phyloP scores from a whole-genome alignment of 352 stramenopile genomes.

The Phytophthora litchii region DNA sequence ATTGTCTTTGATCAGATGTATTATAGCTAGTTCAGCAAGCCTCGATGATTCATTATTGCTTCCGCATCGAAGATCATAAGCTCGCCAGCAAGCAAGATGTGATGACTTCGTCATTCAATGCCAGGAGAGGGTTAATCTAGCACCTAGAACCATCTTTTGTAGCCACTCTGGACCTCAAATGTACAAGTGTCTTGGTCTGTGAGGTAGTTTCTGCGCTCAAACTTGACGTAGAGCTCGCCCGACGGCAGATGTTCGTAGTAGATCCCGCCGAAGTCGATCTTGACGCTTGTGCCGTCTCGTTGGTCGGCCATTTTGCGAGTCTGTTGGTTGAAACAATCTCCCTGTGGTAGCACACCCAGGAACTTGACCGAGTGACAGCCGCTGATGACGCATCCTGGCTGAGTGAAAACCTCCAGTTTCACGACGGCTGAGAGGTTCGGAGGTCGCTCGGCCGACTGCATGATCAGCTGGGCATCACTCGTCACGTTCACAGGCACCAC shows the following conservation, averaged over 20 bases:
- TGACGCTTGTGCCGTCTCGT: slow-evolving; percentile 39
- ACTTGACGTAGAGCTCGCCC: slow-evolving; percentile 66
- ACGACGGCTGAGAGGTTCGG: slow-evolving; percentile 43
- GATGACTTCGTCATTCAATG: no score
- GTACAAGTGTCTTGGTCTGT: slow-evolving; percentile 49
- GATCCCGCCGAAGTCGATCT: slow-evolving; percentile 59
- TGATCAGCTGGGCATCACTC: slow-evolving; percentile 34
- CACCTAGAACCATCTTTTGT: slow-evolving; percentile 59
- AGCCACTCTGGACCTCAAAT: slow-evolving; percentile 55
- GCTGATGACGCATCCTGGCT: slow-evolving; percentile 55
- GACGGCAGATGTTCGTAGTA: slow-evolving; percentile 61
- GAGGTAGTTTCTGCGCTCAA: slow-evolving; percentile 56
- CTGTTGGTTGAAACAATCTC: slow-evolving; percentile 56
- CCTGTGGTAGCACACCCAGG: slow-evolving; percentile 43
- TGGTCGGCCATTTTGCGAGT: slow-evolving; percentile 39
- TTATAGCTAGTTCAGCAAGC: no score
- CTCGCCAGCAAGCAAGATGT: no score
- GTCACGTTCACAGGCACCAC: slow-evolving; percentile 49
- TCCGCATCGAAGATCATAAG: no score
- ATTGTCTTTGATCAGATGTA: no score
- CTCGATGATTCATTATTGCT: no score
- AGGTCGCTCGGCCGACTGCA: slow-evolving; percentile 48
- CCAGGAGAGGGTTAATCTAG: no score
- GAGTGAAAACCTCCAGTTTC: slow-evolving; percentile 50
- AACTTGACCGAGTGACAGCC: slow-evolving; percentile 39